phyloP scores from a whole-genome alignment of 106 monocot species.

The Dioscorea alata region DNA sequence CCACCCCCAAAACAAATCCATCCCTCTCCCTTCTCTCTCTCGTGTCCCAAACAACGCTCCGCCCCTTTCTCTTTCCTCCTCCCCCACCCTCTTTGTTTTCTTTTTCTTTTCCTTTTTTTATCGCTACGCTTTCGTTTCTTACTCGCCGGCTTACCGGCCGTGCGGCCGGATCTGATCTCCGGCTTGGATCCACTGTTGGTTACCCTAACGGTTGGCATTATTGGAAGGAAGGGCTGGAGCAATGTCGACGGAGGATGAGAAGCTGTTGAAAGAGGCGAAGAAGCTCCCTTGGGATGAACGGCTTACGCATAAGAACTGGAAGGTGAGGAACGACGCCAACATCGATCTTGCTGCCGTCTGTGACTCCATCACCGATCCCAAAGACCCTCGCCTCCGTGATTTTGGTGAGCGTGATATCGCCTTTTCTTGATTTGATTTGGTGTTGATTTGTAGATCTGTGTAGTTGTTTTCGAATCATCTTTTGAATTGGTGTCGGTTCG shows the following conservation, averaged over 20 bases:
- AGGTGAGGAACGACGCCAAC: slow-evolving; percentile 96
- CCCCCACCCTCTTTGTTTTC: background rate
- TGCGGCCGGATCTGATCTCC: background rate
- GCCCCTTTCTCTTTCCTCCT: background rate
- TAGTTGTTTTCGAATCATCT: too few species aligned
- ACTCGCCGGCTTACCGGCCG: slow-evolving; percentile 3
- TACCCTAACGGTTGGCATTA: background rate
- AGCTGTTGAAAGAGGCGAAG: slow-evolving; percentile 97
- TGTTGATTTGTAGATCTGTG: slow-evolving; percentile 5
- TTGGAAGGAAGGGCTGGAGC: background rate
- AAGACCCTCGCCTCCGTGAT: slow-evolving; percentile 83
- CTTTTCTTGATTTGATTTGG: background rate
- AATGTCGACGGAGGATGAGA: slow-evolving; percentile 99
- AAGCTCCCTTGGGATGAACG: slow-evolving; percentile 99
- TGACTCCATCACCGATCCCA: slow-evolving; percentile 92
- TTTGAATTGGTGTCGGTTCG: too few species aligned
- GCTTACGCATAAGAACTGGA: slow-evolving; percentile 97
- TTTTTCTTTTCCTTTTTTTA: background rate
- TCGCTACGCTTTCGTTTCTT: too few species aligned
- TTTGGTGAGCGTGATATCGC: slow-evolving; percentile 46
- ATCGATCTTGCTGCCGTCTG: slow-evolving; percentile 90
- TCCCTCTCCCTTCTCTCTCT: slow-evolving; percentile 1
- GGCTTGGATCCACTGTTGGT: background rate
- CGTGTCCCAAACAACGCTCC: background rate
- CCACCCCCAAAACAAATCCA: background rate